Percentiles rank a stretch among this genome's conserved stretches.
phyloP scores from a whole-genome alignment of 495 filamentous ascomycete genomes.

The Xylaria acuta region DNA sequence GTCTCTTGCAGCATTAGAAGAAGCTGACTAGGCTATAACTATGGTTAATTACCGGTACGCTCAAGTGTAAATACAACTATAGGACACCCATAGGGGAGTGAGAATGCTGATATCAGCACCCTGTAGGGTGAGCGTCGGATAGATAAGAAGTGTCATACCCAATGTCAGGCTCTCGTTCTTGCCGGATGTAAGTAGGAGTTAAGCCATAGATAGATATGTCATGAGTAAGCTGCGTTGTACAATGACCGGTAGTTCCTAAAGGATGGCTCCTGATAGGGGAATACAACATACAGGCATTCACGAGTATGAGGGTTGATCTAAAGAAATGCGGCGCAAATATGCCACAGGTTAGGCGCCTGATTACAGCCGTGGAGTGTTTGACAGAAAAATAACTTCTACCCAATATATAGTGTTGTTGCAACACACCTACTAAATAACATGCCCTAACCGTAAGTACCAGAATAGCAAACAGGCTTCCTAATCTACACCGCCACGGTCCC shows the following conservation, averaged over 20 bases:
- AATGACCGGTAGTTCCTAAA: background rate
- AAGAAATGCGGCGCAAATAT: background rate
- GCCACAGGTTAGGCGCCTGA: background rate
- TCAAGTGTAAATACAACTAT: background rate
- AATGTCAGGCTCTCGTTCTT: background rate
- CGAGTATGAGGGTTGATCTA: background rate
- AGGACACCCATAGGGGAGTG: background rate
- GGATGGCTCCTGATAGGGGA: background rate
- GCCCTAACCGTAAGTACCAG: background rate
- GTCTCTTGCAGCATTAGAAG: background rate
- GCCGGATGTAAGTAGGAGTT: background rate
- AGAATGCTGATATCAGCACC: slow-evolving; percentile 1
- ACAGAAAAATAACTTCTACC: background rate
- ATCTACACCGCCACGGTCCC: background rate
- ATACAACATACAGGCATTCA: background rate
- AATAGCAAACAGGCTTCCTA: background rate
- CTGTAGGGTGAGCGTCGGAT: slow-evolving; percentile 12
- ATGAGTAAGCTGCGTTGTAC: background rate
- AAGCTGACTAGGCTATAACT: background rate
- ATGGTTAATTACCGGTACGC: background rate
- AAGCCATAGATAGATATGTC: background rate
- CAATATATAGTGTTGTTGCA: background rate
- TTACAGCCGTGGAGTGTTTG: background rate
- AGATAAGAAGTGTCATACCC: slow-evolving; percentile 4
- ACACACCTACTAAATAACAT: background rate